Conservation (phyloP, 306 rosid species). For the Vigna trinervia region DNA sequence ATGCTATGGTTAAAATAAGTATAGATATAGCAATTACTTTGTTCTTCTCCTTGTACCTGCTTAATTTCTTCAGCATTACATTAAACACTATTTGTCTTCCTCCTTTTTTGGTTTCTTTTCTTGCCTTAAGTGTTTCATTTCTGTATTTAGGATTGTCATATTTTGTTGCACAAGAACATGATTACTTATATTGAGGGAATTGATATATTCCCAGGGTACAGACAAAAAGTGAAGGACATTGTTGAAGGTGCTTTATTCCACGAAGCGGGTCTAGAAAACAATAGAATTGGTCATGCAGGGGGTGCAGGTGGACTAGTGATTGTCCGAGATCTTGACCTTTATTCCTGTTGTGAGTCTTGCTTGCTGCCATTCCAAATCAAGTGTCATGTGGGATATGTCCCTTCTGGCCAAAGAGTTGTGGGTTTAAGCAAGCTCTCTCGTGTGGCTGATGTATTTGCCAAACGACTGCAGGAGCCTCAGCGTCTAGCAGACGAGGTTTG, state of each 20-base stretch:
- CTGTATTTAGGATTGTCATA: neutral
- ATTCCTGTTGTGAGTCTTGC: constrained; percentile 92
- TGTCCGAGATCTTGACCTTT: constrained; percentile 86
- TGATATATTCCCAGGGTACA: constrained; percentile 62
- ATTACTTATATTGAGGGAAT: constrained; percentile 8
- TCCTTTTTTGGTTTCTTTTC: neutral
- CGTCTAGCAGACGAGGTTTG: constrained; percentile 46
- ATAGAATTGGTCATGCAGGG: constrained; percentile 82
- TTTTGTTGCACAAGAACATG: neutral
- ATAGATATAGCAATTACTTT: neutral
- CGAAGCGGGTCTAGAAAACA: constrained; percentile 79
- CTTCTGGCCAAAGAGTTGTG: constrained; percentile 81
- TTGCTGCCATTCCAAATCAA: constrained; percentile 88
- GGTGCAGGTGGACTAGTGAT: constrained; percentile 96
- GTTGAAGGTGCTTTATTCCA: constrained; percentile 92
- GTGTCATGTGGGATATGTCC: constrained; percentile 91
- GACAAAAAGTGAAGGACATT: constrained; percentile 81
- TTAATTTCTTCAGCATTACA: constrained; percentile 8
- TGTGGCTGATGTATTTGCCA: constrained; percentile 62
- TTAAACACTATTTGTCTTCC: neutral
- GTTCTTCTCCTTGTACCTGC: neutral
- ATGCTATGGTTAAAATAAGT: neutral
- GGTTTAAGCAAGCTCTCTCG: constrained; percentile 96
- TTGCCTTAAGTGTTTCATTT: constrained; percentile 9
- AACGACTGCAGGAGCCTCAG: constrained; percentile 65